Percentiles rank a stretch among this genome's conserved stretches.
These are phyloP conservation scores for Miscanthus sacchariflorus DNA, from an alignment of 202 grass and related monocot species.

Conservation along the genomic window DNA sequence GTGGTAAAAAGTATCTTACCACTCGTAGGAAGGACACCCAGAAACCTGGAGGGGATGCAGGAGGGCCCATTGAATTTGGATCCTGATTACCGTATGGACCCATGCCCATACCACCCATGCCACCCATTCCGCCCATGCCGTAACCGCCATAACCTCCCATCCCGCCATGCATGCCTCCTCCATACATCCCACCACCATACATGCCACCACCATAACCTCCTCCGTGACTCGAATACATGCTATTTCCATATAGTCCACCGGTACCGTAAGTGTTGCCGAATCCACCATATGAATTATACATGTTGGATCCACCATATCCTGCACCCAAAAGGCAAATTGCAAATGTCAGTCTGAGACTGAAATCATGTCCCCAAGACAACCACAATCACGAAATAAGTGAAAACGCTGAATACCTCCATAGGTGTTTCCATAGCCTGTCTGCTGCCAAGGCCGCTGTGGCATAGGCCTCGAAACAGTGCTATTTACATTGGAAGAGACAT, in stretches of 20 bases:
- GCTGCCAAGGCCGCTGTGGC: constrained; percentile 85
- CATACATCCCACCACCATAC: constrained; percentile 72
- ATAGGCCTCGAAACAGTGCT: constrained; percentile 61
- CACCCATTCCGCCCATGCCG: constrained; percentile 62
- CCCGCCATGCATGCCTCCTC: constrained; percentile 76
- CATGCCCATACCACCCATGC: constrained; percentile 60
- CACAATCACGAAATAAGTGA: background rate
- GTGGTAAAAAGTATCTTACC: constrained; percentile 50
- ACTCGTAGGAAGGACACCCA: constrained; percentile 93
- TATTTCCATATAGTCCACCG: constrained; percentile 67
- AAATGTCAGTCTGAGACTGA: background rate
- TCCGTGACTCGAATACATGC: constrained; percentile 76
- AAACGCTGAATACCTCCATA: constrained; percentile 62
- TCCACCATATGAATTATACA: constrained; percentile 77
- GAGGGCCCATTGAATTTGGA: constrained; percentile 84
- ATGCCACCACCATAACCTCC: constrained; percentile 69
- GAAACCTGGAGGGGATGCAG: constrained; percentile 77
- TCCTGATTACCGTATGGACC: constrained; percentile 81
- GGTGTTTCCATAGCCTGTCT: constrained; percentile 71
- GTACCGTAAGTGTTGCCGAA: constrained; percentile 58
- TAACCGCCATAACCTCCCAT: constrained; percentile 76
- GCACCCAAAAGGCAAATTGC: constrained; percentile 17
- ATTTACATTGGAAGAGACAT: constrained; percentile 45
- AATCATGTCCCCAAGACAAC: background rate
- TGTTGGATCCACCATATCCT: constrained; percentile 80